Evolutionary conservation across 2,329 filamentous ascomycete species (phyloP).

Genomic region (Byssochlamys sp.): DNA sequence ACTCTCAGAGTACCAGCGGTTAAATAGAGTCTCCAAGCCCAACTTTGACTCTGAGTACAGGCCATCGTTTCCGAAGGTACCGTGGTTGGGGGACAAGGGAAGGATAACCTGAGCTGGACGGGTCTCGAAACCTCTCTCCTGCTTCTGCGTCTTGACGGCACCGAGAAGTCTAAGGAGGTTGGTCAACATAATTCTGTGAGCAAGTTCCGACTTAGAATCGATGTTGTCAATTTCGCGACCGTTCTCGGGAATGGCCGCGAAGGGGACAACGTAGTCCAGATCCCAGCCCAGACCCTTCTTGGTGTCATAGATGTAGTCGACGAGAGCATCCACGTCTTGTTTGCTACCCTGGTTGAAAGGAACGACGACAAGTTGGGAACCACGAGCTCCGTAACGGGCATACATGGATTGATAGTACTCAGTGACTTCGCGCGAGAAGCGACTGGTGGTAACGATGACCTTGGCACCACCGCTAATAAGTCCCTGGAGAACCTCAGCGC

Average conservation of each 20-base stretch:
- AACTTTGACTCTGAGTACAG: constrained; percentile 98
- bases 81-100: constrained; percentile 92
- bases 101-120: constrained; percentile 93
- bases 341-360: constrained; percentile 99
- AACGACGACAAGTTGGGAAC: constrained; percentile 92
- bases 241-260: constrained; percentile 94
- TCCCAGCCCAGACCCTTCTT: constrained; percentile 98
- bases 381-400: constrained; percentile 80
- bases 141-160: constrained; percentile 82
- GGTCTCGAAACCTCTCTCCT: constrained; percentile 78
- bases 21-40: constrained; percentile 92
- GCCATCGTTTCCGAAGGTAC: constrained; percentile 94
- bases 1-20: constrained; percentile 93
- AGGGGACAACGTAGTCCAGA: constrained; percentile 88
- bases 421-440: constrained; percentile 92
- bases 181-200: constrained; percentile 97
- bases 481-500: constrained; percentile 90
- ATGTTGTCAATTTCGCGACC: constrained; percentile 94
- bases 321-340: constrained; percentile 86
- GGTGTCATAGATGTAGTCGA: constrained; percentile 91
- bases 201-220: constrained; percentile 94
- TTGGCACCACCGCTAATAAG: constrained; percentile 93
- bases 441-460: constrained; percentile 90
- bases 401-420: constrained; percentile 99
- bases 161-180: constrained; percentile 89